phyloP scores from a whole-genome alignment of 2,329 filamentous ascomycete genomes.

The Drechslera avenae region DNA sequence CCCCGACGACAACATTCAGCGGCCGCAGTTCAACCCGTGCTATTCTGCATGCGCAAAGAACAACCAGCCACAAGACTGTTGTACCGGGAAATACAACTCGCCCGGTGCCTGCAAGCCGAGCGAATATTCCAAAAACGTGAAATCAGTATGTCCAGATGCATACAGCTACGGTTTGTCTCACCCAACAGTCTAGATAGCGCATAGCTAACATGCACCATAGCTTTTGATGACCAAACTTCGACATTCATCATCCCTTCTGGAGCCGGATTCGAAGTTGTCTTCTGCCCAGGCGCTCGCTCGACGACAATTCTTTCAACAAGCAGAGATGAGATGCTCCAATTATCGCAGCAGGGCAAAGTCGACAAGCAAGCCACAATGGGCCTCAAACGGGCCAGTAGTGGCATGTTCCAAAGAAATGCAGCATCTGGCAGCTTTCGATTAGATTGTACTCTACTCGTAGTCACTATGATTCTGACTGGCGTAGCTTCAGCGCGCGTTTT shows the following conservation, averaged over 20 bases:
- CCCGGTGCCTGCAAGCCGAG: conserved; percentile 69
- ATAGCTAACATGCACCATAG: conserved; percentile 28
- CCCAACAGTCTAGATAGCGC: not conserved
- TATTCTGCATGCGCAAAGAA: conserved; percentile 76
- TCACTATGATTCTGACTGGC: conserved; percentile 8
- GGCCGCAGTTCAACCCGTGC: conserved; percentile 77
- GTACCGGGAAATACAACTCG: conserved; percentile 70
- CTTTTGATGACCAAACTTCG: conserved; percentile 63
- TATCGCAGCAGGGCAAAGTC: conserved; percentile 40
- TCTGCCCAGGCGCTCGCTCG: conserved; percentile 68
- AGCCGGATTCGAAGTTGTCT: conserved; percentile 77
- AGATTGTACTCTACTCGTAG: conserved; percentile 15
- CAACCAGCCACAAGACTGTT: conserved; percentile 72
- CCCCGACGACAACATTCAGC: conserved; percentile 73
- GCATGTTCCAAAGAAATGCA: conserved; percentile 27
- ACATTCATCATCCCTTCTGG: conserved; percentile 66
- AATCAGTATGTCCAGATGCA: conserved; percentile 79
- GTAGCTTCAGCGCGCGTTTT: not conserved
- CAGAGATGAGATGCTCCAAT: conserved; percentile 40
- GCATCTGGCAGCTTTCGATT: conserved; percentile 3
- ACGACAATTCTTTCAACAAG: conserved; percentile 55
- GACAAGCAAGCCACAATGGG: conserved; percentile 32
- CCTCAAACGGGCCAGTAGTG: conserved; percentile 20
- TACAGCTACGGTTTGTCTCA: conserved; percentile 72
- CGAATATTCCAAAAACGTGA: conserved; percentile 71